These are phyloP conservation scores for Turritis glabra DNA, from an alignment of 345 rosid genomes.

Conservation along the genomic window DNA sequence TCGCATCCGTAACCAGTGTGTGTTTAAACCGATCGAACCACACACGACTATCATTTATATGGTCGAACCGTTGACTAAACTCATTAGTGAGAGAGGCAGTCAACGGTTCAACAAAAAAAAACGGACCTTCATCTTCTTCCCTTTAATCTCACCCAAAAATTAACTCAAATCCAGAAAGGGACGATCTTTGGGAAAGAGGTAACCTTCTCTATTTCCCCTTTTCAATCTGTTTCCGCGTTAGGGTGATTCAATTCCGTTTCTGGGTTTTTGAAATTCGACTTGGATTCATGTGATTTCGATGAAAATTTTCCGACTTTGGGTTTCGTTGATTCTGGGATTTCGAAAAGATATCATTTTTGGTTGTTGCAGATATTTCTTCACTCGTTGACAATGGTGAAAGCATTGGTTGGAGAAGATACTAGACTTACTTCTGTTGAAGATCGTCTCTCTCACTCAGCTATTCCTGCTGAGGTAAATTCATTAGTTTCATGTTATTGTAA, in stretches of 20 bases:
- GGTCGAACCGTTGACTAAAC: no score
- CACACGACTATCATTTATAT: no score
- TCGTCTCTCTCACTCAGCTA: constrained; percentile 70
- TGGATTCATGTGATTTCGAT: not conserved
- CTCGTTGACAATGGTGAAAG: constrained; percentile 68
- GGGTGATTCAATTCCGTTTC: constrained; percentile 18
- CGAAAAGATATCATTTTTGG: not conserved
- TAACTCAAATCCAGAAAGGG: not conserved
- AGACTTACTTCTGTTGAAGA: constrained; percentile 67
- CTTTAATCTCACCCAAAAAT: not conserved
- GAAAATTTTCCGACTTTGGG: not conserved
- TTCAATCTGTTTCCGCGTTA: not conserved
- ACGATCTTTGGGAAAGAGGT: constrained; percentile 1
- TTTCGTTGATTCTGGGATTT: not conserved
- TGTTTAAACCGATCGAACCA: no score
- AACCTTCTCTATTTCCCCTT: not conserved
- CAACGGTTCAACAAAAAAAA: not conserved
- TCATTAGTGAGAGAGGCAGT: not conserved
- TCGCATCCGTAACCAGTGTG: no score
- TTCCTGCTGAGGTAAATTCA: constrained; percentile 60
- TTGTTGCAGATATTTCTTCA: not conserved
- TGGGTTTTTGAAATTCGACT: not conserved
- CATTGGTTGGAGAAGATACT: constrained; percentile 76
- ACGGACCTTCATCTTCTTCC: constrained; percentile 1
- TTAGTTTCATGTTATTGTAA: not conserved